Evolutionary conservation across 139 green algal species (phyloP), one percentile per base, ranked within the genome.

Genomic region (Eudorina sp.): DNA sequence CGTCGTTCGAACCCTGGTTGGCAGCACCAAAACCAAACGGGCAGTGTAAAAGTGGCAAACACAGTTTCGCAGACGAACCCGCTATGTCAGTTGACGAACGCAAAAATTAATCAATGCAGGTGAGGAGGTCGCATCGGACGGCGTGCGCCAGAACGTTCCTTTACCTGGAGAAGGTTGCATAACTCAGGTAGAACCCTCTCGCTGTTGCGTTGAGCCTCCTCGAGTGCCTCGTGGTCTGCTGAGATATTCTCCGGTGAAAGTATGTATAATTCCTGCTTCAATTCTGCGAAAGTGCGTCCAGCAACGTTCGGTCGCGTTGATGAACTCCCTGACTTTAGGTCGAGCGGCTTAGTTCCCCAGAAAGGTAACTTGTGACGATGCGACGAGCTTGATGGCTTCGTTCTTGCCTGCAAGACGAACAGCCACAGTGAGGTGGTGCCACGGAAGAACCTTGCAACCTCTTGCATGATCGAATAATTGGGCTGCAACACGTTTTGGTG

Each of bases 101-200:
- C 29, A 34, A 66, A 66, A 34, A 66, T 34, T 66, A 34, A 34
- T 23, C 27, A 66, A 11, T 5, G 7, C 27, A 66, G 6, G 8
- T 66, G 8, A 66, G 4, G 4, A 66, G 29, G 27, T 66, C 5
- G 55, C 29, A 66, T 25, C 8, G 55, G 23, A 23, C 23, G 55
- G 8, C 23, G 29, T 34, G n/a, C n/a, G n/a, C 23, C 55, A 73
- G 64, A 40, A 43, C 25, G 29, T 41, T 73, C 27, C 64, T n/a
- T 73, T 73, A 73, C 64, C 64, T 73, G 27, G 18, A 73, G 29
- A 34, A 73, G 64, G 13, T 73, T 40, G 64, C 64, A 73, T 41
- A 73, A 40, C 9, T 40, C 25, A 27, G 64, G 64, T 8, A 73
- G 64, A 7, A 6, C 21, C 25, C 38, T 40, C 64, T 73, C 64